Conservation (phyloP, 1,284 basidiomycete genomes). For the Kwoniella shivajii region DNA sequence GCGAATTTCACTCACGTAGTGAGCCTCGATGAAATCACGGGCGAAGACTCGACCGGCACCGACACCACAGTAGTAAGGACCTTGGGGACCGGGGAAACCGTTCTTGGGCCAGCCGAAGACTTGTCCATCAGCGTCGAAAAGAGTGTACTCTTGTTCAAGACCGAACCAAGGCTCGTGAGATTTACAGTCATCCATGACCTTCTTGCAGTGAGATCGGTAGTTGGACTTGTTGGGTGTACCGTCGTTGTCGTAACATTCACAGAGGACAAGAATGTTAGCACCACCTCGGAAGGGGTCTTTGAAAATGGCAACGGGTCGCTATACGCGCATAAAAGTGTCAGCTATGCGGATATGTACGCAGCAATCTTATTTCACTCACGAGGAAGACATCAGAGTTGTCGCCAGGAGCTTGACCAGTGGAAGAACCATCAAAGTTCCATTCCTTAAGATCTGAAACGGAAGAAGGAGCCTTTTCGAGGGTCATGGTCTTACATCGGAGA, state of each 20-base stretch:
- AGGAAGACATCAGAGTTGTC: slow-evolving; percentile 97
- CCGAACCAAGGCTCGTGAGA: slow-evolving; percentile 90
- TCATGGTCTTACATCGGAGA: slow-evolving; percentile 89
- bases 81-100: slow-evolving; percentile 99
- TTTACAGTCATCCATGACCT: slow-evolving; percentile 89
- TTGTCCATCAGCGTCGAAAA: slow-evolving; percentile 88
- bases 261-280: slow-evolving; percentile 95
- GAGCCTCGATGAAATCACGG: slow-evolving; percentile 98
- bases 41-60: slow-evolving; percentile 96
- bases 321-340: neutral
- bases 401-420: slow-evolving; percentile 94
- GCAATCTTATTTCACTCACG: slow-evolving; percentile 40
- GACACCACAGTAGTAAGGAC: slow-evolving; percentile 99
- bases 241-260: slow-evolving; percentile 98
- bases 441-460: slow-evolving; percentile 62
- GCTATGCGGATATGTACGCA: neutral
- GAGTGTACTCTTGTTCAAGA: slow-evolving; percentile 98
- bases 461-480: slow-evolving; percentile 46
- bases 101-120: slow-evolving; percentile 98
- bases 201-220: slow-evolving; percentile 85
- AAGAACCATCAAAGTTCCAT: slow-evolving; percentile 99
- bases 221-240: slow-evolving; percentile 98
- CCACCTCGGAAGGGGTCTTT: slow-evolving; percentile 99
- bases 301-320: slow-evolving; percentile 93
- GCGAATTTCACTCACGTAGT: slow-evolving; percentile 64